These are phyloP conservation scores for Straminergon stramineum DNA, from an alignment of 225 moss, liverwort and hornwort genomes.

Conservation along the genomic window DNA sequence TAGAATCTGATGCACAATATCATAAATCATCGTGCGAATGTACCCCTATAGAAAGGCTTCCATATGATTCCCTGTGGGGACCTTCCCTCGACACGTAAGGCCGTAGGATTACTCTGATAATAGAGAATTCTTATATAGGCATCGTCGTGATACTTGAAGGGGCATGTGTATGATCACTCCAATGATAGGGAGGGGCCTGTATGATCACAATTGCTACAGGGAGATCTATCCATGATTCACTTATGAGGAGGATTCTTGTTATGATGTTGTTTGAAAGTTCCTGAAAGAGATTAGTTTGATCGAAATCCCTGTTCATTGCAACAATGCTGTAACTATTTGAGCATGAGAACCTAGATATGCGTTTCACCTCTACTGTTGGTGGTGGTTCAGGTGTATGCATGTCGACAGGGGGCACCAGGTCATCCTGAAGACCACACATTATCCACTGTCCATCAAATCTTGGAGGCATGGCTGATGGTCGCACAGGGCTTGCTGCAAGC, in stretches of 20 bases:
- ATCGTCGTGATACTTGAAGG: not conserved
- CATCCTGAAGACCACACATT: conserved; percentile 69
- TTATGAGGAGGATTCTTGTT: not conserved
- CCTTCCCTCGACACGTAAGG: not conserved
- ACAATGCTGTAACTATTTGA: not conserved
- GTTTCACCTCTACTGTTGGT: not conserved
- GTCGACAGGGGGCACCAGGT: conserved; percentile 41
- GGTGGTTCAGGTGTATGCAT: conserved; percentile 26
- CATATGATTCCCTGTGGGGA: not conserved
- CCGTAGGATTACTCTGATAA: not conserved
- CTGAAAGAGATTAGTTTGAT: not conserved
- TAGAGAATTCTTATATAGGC: not conserved
- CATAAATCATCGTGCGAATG: too few species aligned
- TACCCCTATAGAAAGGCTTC: too few species aligned
- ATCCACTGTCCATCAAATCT: conserved; percentile 60
- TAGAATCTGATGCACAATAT: not conserved
- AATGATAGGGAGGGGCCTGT: not conserved
- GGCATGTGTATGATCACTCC: not conserved
- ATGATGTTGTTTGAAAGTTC: not conserved
- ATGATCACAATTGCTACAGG: not conserved
- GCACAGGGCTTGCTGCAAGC: conserved; percentile 48
- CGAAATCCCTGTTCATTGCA: not conserved
- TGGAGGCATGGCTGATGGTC: conserved; percentile 78
- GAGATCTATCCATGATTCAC: not conserved
- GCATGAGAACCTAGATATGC: not conserved